A percentile compares a stretch with the other conserved stretches of the same genome.
Evolutionary conservation across 2,329 filamentous ascomycete genomes (phyloP).

Genomic region (Aspergillus fijiensis): DNA sequence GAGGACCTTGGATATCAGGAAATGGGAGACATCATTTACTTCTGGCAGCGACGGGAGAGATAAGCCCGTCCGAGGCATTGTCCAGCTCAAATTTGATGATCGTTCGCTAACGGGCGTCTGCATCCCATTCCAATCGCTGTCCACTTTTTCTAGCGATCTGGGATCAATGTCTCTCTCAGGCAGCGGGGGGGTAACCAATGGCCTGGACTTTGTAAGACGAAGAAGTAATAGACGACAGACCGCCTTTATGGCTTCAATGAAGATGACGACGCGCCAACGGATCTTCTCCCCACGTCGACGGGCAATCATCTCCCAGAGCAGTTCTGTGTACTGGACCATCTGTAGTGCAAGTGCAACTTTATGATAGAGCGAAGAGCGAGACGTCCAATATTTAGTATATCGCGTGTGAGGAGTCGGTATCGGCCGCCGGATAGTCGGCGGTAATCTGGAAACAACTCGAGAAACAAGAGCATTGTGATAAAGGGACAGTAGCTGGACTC

Average conservation of each 20-base stretch:
- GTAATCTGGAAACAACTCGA: conserved; percentile 59
- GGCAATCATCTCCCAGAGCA: conserved; percentile 96
- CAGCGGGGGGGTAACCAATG: conserved; percentile 77
- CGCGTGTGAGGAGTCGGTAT: conserved; percentile 59
- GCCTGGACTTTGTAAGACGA: conserved; percentile 77
- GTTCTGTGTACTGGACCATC: conserved; percentile 89
- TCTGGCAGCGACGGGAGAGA: conserved; percentile 80
- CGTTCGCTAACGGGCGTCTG: conserved; percentile 45
- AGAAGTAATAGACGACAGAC: conserved; percentile 77
- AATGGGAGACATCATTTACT: conserved; percentile 77
- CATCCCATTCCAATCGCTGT: conserved; percentile 48
- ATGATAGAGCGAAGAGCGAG: conserved; percentile 68
- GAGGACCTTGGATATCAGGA: conserved; percentile 84
- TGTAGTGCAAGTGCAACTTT: conserved; percentile 79
- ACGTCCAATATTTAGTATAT: conserved; percentile 64
- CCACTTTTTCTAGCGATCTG: conserved; percentile 53
- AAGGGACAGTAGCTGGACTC: conserved; percentile 83
- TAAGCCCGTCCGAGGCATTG: conserved; percentile 91
- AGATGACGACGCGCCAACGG: conserved; percentile 82
- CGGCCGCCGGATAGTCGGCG: conserved; percentile 50
- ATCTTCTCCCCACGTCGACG: conserved; percentile 76
- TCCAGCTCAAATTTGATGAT: conserved; percentile 62
- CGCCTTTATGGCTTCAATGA: conserved; percentile 84
- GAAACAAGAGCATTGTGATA: conserved; percentile 89
- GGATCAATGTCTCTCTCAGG: conserved; percentile 82